Evolutionary conservation across 2,329 filamentous ascomycete genomes (phyloP).

Genomic region (Monosporascus ibericus): DNA sequence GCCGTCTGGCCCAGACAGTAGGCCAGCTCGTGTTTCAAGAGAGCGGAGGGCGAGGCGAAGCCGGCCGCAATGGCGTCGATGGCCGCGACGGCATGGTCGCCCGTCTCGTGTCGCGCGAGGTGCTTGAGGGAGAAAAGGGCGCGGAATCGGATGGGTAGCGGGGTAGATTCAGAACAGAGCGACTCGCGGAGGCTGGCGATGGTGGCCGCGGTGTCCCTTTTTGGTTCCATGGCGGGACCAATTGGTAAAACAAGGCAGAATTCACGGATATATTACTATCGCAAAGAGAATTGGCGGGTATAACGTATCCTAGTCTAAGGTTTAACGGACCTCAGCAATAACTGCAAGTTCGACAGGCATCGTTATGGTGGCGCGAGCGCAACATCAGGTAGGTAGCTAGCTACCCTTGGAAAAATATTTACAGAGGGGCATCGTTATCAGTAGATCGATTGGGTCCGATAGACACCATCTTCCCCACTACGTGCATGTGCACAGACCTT

Average conservation of each 20-base stretch:
- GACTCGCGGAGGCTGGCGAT: conserved; percentile 64
- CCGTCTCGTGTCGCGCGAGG: conserved; percentile 63
- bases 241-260: background rate
- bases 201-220: conserved; percentile 29
- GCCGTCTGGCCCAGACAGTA: conserved; percentile 93
- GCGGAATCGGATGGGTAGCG: conserved; percentile 85
- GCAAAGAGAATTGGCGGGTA: background rate
- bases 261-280: background rate
- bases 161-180: conserved; percentile 71
- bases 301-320: too few species aligned
- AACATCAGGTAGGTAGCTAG: too few species aligned
- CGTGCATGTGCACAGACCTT: too few species aligned
- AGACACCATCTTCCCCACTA: too few species aligned
- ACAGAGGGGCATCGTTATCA: too few species aligned
- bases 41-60: conserved; percentile 76
- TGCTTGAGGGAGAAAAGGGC: conserved; percentile 98
- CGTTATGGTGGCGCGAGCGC: too few species aligned
- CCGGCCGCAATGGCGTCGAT: conserved; percentile 82
- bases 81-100: conserved; percentile 53
- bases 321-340: too few species aligned
- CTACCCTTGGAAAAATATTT: too few species aligned
- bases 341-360: too few species aligned
- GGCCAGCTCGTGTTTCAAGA: conserved; percentile 93
- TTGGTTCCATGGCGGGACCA: conserved; percentile 14
- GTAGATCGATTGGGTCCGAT: too few species aligned